A percentile compares a stretch with the other conserved stretches of the same genome.
Conservation (phyloP, 2,329 filamentous ascomycete species). For the Xylariaceae sp. region DNA sequence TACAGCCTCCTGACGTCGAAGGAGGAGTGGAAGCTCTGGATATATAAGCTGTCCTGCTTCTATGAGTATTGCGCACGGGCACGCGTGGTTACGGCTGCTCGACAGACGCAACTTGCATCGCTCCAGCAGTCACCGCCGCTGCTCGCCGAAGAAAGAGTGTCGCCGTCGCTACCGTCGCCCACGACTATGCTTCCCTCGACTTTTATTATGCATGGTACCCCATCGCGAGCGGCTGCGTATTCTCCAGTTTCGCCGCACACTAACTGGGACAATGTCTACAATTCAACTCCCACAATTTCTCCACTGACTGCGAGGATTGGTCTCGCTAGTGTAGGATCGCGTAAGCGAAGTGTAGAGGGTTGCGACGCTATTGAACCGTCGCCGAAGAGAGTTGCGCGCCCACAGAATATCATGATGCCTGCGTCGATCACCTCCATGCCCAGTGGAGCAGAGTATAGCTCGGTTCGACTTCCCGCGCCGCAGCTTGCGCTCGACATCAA, state of each 20-base stretch:
- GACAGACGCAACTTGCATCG: constrained; percentile 27
- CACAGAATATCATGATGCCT: constrained; percentile 13
- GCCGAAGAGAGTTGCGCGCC: constrained; percentile 44
- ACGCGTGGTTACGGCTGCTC: constrained; percentile 37
- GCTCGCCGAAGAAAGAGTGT: constrained; percentile 35
- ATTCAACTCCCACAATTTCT: constrained; percentile 40
- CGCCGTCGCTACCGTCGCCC: constrained; percentile 48
- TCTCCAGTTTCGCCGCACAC: constrained; percentile 36
- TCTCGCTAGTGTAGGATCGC: constrained; percentile 36
- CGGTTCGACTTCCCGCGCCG: constrained; percentile 59
- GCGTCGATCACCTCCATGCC: constrained; percentile 24
- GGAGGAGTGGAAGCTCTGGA: constrained; percentile 82
- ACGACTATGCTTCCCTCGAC: constrained; percentile 35
- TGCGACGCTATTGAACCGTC: constrained; percentile 47
- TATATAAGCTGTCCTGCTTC: constrained; percentile 75
- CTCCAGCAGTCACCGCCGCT: constrained; percentile 40
- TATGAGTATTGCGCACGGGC: constrained; percentile 76
- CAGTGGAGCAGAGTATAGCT: constrained; percentile 24
- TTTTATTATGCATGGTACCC: constrained; percentile 26
- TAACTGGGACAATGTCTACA: constrained; percentile 36
- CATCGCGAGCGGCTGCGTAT: constrained; percentile 37
- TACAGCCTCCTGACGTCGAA: constrained; percentile 87
- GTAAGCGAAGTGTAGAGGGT: constrained; percentile 50
- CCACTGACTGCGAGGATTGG: constrained; percentile 46
- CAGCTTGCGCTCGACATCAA: constrained; percentile 62